Base-by-base conservation (phyloP, 2,329 filamentous ascomycete species). In the Aureobasidium sp. region DNA sequence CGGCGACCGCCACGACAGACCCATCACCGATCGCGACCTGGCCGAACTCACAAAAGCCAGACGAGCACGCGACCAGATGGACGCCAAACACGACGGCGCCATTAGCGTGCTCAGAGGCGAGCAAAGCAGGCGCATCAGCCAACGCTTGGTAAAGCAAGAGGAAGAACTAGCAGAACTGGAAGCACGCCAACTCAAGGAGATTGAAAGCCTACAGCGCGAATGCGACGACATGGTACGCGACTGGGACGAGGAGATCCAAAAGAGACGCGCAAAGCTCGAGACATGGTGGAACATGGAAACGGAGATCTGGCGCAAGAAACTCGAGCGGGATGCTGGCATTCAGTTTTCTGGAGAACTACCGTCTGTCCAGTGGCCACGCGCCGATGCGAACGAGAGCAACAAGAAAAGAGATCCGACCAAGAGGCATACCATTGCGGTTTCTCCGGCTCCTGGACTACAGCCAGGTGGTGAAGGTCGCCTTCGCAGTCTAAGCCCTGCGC, bases 71-170 rank as follows among this genome's bases (percentile, higher is more conserved):
- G 70, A 75, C 34, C 71, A 73, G 29, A 72, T 81, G 55, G 74
- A 75, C 7, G 68, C 67, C 11, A 76, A 75, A 65, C 78, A 81
- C 52, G 71, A 73, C 22, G 76, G 73, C 56, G 77, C 76, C 14
- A 79, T 79, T 66, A 79, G 78, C 51, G 77, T 80, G 7, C 65
- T 80, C 8, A 70, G 78, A 12, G 77, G 76, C 25, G 73, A 76
- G 63, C 78, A 81, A 67, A 73, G 74, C 45, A 68, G 76, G 36
- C 71, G 76, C 8, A 68, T 73, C 48, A 72, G 72, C 52, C 63
- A 68, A 8, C 73, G 74, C 22, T 57, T 70, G 6, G 69, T 74
- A 53, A 71, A 75, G 55, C 77, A 79, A 62, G 70, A 76, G 25
- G 66, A 69, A n/a, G 76, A 78, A 59, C 59, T 76, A 2, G 67